phyloP scores from a whole-genome alignment of 2,329 filamentous ascomycete species.

The Zasmidium citrigriseum region DNA sequence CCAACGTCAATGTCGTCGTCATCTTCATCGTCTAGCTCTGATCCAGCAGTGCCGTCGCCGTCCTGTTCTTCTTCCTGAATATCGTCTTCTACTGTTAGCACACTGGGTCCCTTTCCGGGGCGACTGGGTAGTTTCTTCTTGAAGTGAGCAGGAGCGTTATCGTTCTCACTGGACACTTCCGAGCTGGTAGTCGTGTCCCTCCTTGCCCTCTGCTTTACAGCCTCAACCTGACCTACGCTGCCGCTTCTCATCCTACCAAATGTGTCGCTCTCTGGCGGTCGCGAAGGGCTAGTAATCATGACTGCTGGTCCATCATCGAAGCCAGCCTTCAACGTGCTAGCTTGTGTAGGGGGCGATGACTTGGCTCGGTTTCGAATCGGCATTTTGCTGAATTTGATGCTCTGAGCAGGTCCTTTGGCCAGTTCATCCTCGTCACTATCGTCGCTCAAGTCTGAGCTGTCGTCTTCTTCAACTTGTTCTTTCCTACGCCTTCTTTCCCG shows the following conservation, averaged over 20 bases:
- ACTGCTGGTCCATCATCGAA: slow-evolving; percentile 28
- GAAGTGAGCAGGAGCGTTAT: slow-evolving; percentile 62
- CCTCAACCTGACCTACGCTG: slow-evolving; percentile 71
- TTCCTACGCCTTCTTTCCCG: slow-evolving; percentile 61
- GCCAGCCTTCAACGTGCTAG: slow-evolving; percentile 16
- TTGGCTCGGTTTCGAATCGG: slow-evolving; percentile 82
- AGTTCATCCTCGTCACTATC: slow-evolving; percentile 80
- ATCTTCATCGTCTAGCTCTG: slow-evolving; percentile 42
- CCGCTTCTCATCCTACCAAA: slow-evolving; percentile 60
- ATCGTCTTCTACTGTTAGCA: slow-evolving; percentile 24
- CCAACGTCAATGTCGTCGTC: slow-evolving; percentile 39
- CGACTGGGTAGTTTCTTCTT: slow-evolving; percentile 60
- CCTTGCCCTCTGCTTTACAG: slow-evolving; percentile 63
- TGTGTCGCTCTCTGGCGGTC: slow-evolving; percentile 14
- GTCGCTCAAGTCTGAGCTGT: slow-evolving; percentile 82
- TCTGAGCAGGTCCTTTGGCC: slow-evolving; percentile 68
- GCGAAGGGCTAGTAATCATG: slow-evolving; percentile 51
- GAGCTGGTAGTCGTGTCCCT: slow-evolving; percentile 79
- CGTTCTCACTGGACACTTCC: slow-evolving; percentile 81
- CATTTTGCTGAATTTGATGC: slow-evolving; percentile 97
- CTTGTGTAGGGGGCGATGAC: slow-evolving; percentile 66
- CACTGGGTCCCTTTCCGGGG: slow-evolving; percentile 52
- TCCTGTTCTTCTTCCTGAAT: slow-evolving; percentile 47
- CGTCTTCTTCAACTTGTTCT: slow-evolving; percentile 79
- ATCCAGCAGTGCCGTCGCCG: slow-evolving; percentile 28